Percentiles rank a stretch among this genome's conserved stretches.
Conservation (phyloP, 805 yeast genomes). For the Ogataea paradorogensis region DNA sequence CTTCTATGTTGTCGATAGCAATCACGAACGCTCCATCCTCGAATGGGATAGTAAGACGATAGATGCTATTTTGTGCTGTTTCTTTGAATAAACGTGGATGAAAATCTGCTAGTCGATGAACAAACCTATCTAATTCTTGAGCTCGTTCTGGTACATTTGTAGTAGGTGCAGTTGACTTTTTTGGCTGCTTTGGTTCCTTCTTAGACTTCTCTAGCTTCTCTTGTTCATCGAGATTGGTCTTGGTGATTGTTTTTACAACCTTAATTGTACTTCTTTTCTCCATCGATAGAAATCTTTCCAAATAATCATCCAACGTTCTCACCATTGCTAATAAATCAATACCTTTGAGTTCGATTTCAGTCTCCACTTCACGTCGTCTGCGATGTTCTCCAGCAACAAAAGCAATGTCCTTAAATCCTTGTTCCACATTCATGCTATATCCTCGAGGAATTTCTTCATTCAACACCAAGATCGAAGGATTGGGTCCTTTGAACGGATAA, state of each 20-base stretch:
- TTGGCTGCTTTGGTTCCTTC: conserved; percentile 2
- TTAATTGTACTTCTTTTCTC: conserved; percentile 49
- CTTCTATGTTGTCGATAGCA: conserved; percentile 30
- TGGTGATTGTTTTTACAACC: conserved; percentile 57
- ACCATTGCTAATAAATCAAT: conserved; percentile 54
- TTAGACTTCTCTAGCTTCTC: conserved; percentile 6
- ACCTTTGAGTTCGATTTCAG: conserved; percentile 38
- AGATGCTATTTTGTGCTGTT: conserved; percentile 30
- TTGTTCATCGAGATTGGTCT: conserved; percentile 12
- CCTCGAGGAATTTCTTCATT: conserved; percentile 73
- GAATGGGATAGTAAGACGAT: conserved; percentile 27
- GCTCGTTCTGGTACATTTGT: background rate
- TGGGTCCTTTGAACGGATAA: conserved; percentile 45
- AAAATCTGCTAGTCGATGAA: conserved; percentile 25
- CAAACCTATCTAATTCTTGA: conserved; percentile 20
- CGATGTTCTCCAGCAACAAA: conserved; percentile 35
- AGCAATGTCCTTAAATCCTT: conserved; percentile 54
- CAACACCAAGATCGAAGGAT: conserved; percentile 49
- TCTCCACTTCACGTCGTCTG: conserved; percentile 16
- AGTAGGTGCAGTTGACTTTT: conserved; percentile 21
- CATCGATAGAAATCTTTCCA: conserved; percentile 53
- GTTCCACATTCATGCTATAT: conserved; percentile 61
- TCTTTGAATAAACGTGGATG: conserved; percentile 28
- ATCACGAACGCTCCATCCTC: conserved; percentile 28
- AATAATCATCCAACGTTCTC: conserved; percentile 50